phyloP scores from a whole-genome alignment of 73 alveolate genomes.

The Paramecium pentaurelia region DNA sequence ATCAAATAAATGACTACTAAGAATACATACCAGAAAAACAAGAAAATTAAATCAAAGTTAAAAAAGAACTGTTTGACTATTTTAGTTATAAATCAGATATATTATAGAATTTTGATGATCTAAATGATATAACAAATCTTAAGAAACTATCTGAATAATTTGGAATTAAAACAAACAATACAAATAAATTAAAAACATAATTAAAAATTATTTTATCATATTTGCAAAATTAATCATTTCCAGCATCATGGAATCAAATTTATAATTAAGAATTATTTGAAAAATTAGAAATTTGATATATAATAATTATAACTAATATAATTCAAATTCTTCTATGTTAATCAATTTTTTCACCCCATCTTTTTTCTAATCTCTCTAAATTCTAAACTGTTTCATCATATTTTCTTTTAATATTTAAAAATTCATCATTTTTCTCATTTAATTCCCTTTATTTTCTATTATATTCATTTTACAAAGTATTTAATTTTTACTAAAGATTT shows the following conservation, averaged over 20 bases:
- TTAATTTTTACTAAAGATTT: not conserved
- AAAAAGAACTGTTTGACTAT: not conserved
- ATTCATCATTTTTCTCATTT: conserved; percentile 27
- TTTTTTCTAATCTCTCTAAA: not conserved
- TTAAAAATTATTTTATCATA: not conserved
- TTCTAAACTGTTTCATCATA: not conserved
- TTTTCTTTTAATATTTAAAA: not conserved
- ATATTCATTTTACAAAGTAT: not conserved
- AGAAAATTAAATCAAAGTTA: not conserved
- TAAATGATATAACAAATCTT: not conserved
- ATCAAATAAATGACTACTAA: not conserved
- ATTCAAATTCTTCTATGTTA: not conserved
- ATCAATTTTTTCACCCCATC: conserved; percentile 39
- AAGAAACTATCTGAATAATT: not conserved
- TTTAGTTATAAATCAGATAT: not conserved
- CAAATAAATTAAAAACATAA: not conserved
- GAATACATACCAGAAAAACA: not conserved
- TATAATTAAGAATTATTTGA: not conserved
- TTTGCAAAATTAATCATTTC: not conserved
- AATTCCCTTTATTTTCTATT: conserved; percentile 9
- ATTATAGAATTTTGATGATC: not conserved
- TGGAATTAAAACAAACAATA: not conserved
- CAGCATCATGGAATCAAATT: not conserved
- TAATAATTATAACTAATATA: not conserved
- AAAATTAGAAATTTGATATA: not conserved